These are phyloP conservation scores for Gentiana macrophylla DNA, from an alignment of 257 asterid genomes.

Conservation along the genomic window DNA sequence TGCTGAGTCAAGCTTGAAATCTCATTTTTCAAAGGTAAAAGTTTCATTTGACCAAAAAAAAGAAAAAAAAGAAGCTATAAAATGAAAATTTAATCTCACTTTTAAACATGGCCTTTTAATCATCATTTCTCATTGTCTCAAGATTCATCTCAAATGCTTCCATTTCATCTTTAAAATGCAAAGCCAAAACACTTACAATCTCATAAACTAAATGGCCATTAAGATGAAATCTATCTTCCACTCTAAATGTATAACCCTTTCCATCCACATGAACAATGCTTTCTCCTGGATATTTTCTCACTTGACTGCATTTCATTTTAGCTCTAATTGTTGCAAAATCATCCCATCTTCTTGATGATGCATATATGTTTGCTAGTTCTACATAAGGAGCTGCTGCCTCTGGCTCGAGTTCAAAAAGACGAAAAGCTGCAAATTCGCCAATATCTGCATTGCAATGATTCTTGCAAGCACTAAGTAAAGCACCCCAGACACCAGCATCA, in stretches of 20 bases:
- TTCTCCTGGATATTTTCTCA: constrained; percentile 46
- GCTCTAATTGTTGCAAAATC: constrained; percentile 29
- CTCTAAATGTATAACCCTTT: constrained; percentile 33
- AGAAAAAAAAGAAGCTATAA: too few relatives aligned
- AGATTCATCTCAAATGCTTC: constrained; percentile 1
- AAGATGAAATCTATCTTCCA: constrained; percentile 47
- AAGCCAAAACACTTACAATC: constrained; percentile 25
- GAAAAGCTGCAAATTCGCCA: constrained; percentile 37
- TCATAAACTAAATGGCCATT: constrained; percentile 25
- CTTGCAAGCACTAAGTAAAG: constrained; percentile 60
- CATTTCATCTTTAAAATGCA: constrained; percentile 37
- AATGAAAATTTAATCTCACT: too few relatives aligned
- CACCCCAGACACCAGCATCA: constrained; percentile 64
- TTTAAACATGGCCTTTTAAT: too few relatives aligned
- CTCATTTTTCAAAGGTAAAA: too few relatives aligned
- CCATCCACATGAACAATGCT: constrained; percentile 48
- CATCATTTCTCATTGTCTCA: too few relatives aligned
- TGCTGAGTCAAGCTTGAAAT: too few relatives aligned
- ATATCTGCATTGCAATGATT: constrained; percentile 38
- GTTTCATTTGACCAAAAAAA: too few relatives aligned
- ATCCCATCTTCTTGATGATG: constrained; percentile 43
- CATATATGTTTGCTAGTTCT: constrained; percentile 63
- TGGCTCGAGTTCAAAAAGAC: constrained; percentile 43
- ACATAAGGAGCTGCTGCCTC: constrained; percentile 58
- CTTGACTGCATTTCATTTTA: constrained; percentile 43